Evolutionary conservation across 1,139 yeast genomes (phyloP).

Genomic region (Trichomonascaceae sp.): DNA sequence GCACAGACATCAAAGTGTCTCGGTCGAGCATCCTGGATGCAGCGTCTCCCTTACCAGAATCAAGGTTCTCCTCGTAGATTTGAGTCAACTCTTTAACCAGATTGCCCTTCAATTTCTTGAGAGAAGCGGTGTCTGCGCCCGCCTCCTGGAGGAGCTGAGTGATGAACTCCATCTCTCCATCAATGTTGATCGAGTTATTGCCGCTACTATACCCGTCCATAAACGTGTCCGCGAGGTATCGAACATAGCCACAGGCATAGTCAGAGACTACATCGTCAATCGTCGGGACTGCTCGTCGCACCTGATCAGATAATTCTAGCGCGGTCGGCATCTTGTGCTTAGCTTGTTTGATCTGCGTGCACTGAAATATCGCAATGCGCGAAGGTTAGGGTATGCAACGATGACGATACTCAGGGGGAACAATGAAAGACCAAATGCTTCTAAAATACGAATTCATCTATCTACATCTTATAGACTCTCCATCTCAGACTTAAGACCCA

Average conservation of each 20-base stretch:
- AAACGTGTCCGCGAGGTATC: slow-evolving; percentile 60
- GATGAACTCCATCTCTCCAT: slow-evolving; percentile 53
- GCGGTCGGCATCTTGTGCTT: no score
- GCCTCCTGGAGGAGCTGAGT: slow-evolving; percentile 57
- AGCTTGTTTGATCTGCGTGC: no score
- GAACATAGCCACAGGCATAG: slow-evolving; percentile 81
- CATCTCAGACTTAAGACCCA: no score
- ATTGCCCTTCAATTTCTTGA: slow-evolving; percentile 34
- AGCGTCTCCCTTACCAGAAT: slow-evolving; percentile 47
- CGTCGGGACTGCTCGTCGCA: slow-evolving; percentile 81
- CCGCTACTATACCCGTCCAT: slow-evolving; percentile 78
- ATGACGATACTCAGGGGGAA: no score
- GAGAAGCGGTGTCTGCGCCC: slow-evolving; percentile 54
- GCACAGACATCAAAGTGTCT: slow-evolving; percentile 26
- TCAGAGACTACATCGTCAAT: slow-evolving; percentile 86
- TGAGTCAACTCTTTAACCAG: slow-evolving; percentile 38
- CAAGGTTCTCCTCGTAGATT: slow-evolving; percentile 55
- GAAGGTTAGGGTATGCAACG: no score
- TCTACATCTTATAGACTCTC: no score
- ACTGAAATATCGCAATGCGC: no score
- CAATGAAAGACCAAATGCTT: no score
- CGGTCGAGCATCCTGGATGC: slow-evolving; percentile 56
- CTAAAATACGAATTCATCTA: no score
- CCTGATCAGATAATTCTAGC: slow-evolving; percentile 23
- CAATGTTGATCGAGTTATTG: slow-evolving; percentile 35